Base-by-base conservation (phyloP, 1,139 yeast genomes). In the Groenewaldozyma auringiensis region DNA sequence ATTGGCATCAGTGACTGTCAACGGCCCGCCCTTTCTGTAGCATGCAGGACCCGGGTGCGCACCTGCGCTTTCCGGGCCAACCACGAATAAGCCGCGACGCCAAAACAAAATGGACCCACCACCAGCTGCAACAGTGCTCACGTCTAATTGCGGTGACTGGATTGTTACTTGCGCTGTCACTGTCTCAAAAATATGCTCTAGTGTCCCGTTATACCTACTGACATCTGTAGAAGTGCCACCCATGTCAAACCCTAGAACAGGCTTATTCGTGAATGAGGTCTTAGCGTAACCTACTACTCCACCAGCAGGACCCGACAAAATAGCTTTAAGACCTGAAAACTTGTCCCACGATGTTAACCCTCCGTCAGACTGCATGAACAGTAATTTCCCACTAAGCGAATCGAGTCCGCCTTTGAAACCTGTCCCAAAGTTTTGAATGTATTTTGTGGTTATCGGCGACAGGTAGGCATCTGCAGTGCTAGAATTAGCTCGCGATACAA, bases 401-500 rank as follows among this genome's bases (percentile, higher is more conserved):
- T 67, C 68, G 9, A 75, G 61, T 1, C 78, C 78, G 35, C 78
- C 76, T 40, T 65, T 66, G 53, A 83, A 70, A 1, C 92, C 92
- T 2, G 70, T 59, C 42, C 79, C 75, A 56, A 84, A 81, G 17
- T 79, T 75, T 31, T 70, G 62, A 38, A 83, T 67, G 59, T 83
- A 83, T 31, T 75, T 70, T 48, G 75, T 70, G 42, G 83, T 79
- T 42, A 79, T 83, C 1, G 94, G 94, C 2, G 89, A 81, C 49
- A 84, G 64, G 58, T 83, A 83, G 1, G 92, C 86, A 64, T 84
- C 92, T 1, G 85, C 87, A 17, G 79, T 76, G 2, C 86, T 73
- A 14, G 88, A 81, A 53, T 81, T 81, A 1, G 87, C 84, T 49
- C 94, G 69, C 13, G 83, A 76, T 22, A 83, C 78, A 37, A 77